Evolutionary conservation across 257 asterid species (phyloP).

Genomic region (Scutellaria barbata): DNA sequence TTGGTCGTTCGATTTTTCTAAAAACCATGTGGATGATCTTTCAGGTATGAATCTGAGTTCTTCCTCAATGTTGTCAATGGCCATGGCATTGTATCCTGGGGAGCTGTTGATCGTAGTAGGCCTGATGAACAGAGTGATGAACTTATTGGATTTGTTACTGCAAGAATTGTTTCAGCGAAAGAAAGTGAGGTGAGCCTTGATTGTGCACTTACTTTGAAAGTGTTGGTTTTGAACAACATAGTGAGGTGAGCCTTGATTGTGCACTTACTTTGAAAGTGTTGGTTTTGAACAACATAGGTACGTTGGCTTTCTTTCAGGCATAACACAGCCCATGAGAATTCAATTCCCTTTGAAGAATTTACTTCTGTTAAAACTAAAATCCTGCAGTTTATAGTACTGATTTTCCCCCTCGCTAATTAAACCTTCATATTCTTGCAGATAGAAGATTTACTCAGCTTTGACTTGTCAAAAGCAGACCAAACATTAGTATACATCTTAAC

Average conservation of each 20-base stretch:
- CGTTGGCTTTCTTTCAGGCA: background rate
- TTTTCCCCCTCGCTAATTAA: background rate
- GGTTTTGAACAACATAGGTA: slow-evolving; percentile 12
- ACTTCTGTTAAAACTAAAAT: background rate
- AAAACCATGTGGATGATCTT: slow-evolving; percentile 30
- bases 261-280: slow-evolving; percentile 4
- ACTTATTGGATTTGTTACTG: slow-evolving; percentile 95
- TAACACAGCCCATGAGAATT: background rate
- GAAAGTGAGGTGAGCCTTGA: slow-evolving; percentile 84
- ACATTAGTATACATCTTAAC: slow-evolving; percentile 85
- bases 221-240: slow-evolving; percentile 19
- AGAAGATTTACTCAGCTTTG: slow-evolving; percentile 78
- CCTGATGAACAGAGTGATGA: slow-evolving; percentile 70
- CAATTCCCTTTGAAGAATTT: slow-evolving; percentile 12
- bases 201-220: slow-evolving; percentile 5
- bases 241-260: slow-evolving; percentile 42
- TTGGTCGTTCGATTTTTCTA: slow-evolving; percentile 31
- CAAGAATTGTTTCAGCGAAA: slow-evolving; percentile 70
- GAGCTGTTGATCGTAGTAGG: slow-evolving; percentile 91
- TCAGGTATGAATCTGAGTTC: slow-evolving; percentile 92
- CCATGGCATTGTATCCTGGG: slow-evolving; percentile 92
- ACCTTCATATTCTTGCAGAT: slow-evolving; percentile 52
- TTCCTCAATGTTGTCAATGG: slow-evolving; percentile 91
- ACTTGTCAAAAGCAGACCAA: slow-evolving; percentile 69
- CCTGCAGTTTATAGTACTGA: background rate